These are phyloP conservation scores for Xylaria sp. DNA, from an alignment of 2,329 filamentous ascomycete species.

Conservation along the genomic window DNA sequence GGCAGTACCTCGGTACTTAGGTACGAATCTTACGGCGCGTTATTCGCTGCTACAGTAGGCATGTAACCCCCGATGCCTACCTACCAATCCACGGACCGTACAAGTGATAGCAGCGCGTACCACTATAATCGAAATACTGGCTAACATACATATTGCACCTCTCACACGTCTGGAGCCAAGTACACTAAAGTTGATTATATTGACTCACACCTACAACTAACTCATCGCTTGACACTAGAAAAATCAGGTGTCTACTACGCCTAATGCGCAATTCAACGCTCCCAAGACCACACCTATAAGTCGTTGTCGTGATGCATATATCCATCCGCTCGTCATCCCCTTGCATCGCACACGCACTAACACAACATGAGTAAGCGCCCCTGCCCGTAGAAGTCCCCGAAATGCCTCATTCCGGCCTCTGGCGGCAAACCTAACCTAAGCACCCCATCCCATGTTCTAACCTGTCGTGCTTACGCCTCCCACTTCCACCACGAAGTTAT, in stretches of 20 bases:
- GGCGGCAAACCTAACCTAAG: constrained; percentile 1
- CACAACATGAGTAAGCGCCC: neutral
- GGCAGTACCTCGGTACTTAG: neutral
- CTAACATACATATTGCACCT: neutral
- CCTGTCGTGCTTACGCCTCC: constrained; percentile 7
- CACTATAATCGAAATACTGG: neutral
- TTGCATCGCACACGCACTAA: constrained; percentile 17
- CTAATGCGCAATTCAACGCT: constrained; percentile 20
- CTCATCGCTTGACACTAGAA: constrained; percentile 20
- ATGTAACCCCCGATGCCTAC: no score
- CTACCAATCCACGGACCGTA: no score
- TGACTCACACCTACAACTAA: constrained; percentile 20
- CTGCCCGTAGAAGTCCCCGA: neutral
- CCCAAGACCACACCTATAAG: constrained; percentile 6
- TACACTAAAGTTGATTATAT: constrained; percentile 2
- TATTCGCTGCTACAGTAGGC: no score
- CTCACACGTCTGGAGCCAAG: neutral
- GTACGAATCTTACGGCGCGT: no score
- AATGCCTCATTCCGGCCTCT: constrained; percentile 2
- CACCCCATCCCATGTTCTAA: constrained; percentile 17
- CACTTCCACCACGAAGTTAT: neutral
- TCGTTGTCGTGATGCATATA: constrained; percentile 22
- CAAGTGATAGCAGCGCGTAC: neutral
- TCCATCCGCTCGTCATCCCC: constrained; percentile 24
- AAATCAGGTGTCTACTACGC: constrained; percentile 2